These are phyloP conservation scores for Candida germanica DNA, from an alignment of 805 yeast species.

Conservation along the genomic window DNA sequence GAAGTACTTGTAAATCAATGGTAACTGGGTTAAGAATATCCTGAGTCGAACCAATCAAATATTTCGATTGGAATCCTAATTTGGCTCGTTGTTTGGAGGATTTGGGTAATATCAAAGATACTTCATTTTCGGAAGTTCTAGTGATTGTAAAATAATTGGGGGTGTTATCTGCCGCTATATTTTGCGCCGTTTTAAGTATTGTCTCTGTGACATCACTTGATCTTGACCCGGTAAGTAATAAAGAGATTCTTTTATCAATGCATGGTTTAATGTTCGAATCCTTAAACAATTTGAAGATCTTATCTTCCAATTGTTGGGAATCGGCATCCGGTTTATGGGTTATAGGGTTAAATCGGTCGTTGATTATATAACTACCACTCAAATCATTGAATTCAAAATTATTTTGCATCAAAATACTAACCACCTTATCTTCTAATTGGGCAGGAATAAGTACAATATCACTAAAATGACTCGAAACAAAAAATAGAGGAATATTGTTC, in stretches of 20 bases:
- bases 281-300: conserved; percentile 35
- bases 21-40: conserved; percentile 57
- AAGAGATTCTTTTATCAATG: conserved; percentile 35
- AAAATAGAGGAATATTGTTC: conserved; percentile 56
- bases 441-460: conserved; percentile 62
- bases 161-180: conserved; percentile 25
- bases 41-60: conserved; percentile 53
- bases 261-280: conserved; percentile 42
- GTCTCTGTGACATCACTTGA: conserved; percentile 43
- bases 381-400: conserved; percentile 44
- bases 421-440: conserved; percentile 41
- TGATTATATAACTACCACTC: conserved; percentile 39
- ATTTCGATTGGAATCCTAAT: conserved; percentile 39
- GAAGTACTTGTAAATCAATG: conserved; percentile 51
- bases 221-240: conserved; percentile 59
- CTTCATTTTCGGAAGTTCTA: conserved; percentile 48
- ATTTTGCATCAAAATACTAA: conserved; percentile 40
- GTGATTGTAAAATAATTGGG: conserved; percentile 52
- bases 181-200: conserved; percentile 41
- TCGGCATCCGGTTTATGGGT: neutral
- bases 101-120: conserved; percentile 47
- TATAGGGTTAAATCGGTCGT: conserved; percentile 5
- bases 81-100: conserved; percentile 30
- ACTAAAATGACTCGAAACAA: conserved; percentile 59
- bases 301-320: conserved; percentile 21